These are phyloP conservation scores for Penicillium frequentans DNA, from an alignment of 2,329 filamentous ascomycete species.

Conservation along the genomic window DNA sequence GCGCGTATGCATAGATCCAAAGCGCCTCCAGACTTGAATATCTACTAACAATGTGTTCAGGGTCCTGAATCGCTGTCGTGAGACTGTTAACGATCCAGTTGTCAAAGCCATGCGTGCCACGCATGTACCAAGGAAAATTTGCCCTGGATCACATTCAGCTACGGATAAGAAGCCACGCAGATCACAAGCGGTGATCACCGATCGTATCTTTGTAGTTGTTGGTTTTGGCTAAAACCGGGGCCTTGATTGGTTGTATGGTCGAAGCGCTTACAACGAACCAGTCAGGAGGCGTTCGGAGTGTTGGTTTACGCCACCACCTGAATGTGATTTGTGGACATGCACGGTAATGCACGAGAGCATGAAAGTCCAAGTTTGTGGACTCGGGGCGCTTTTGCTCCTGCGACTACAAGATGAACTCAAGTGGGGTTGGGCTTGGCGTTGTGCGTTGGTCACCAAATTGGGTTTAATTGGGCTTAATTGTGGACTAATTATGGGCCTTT, in stretches of 20 bases:
- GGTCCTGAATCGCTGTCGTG: not conserved
- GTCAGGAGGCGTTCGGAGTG: slow-evolving; percentile 6
- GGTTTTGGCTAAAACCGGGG: not conserved
- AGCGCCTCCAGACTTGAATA: not conserved
- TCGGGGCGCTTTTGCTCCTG: not conserved
- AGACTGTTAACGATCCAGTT: not conserved
- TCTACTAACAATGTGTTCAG: not conserved
- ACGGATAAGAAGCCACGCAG: not conserved
- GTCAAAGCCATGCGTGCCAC: not conserved
- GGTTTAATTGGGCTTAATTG: slow-evolving; percentile 5
- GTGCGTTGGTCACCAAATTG: slow-evolving; percentile 6
- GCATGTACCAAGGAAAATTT: not conserved
- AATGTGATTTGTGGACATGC: slow-evolving; percentile 10
- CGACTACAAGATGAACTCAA: not conserved
- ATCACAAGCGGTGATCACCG: slow-evolving; percentile 5
- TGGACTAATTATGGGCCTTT: slow-evolving; percentile 22
- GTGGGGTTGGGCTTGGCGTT: not conserved
- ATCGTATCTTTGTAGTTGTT: not conserved
- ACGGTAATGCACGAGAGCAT: not conserved
- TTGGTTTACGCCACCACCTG: slow-evolving; percentile 7
- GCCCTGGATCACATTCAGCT: not conserved
- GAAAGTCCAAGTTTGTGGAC: not conserved
- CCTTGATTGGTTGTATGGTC: not conserved
- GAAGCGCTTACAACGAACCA: slow-evolving; percentile 14
- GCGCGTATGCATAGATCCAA: slow-evolving; percentile 11